Percentiles rank a stretch among this genome's conserved stretches.
These are phyloP conservation scores for Melaleuca alternifolia DNA, from an alignment of 345 rosid species.

Conservation along the genomic window DNA sequence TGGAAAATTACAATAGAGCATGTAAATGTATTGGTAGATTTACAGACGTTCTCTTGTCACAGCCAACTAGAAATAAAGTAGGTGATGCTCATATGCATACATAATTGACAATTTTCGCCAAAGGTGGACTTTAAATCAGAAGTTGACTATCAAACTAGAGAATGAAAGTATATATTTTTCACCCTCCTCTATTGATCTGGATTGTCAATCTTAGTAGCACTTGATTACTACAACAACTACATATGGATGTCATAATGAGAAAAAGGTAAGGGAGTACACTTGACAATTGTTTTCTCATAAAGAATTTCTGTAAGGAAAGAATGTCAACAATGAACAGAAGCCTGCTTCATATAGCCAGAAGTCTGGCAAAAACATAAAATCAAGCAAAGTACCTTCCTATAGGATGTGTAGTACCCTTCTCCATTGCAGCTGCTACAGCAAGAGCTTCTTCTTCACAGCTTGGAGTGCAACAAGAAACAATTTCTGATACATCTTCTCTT, in stretches of 20 bases:
- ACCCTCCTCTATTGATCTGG: neutral
- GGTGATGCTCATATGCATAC: neutral
- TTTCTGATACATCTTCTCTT: slow-evolving; percentile 11
- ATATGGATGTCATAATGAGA: neutral
- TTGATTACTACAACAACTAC: neutral
- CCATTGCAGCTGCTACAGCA: slow-evolving; percentile 99
- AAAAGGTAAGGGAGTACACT: neutral
- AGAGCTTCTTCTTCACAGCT: slow-evolving; percentile 96
- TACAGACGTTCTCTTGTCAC: neutral
- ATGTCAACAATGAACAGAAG: neutral
- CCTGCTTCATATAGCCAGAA: neutral
- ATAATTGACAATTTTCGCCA: neutral
- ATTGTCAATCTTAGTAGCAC: neutral
- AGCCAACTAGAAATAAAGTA: neutral
- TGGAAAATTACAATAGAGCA: neutral
- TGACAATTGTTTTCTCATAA: too few relatives aligned
- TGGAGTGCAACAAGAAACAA: slow-evolving; percentile 61
- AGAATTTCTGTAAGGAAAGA: neutral
- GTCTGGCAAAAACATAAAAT: neutral
- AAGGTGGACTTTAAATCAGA: neutral
- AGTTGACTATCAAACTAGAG: neutral
- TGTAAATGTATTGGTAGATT: neutral
- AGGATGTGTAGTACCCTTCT: slow-evolving; percentile 99
- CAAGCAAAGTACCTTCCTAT: slow-evolving; percentile 71
- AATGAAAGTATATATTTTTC: neutral